Percentiles rank a stretch among this genome's conserved stretches.
Conservation (phyloP, 768 basidiomycete genomes). For the Pisolithus tinctorius region DNA sequence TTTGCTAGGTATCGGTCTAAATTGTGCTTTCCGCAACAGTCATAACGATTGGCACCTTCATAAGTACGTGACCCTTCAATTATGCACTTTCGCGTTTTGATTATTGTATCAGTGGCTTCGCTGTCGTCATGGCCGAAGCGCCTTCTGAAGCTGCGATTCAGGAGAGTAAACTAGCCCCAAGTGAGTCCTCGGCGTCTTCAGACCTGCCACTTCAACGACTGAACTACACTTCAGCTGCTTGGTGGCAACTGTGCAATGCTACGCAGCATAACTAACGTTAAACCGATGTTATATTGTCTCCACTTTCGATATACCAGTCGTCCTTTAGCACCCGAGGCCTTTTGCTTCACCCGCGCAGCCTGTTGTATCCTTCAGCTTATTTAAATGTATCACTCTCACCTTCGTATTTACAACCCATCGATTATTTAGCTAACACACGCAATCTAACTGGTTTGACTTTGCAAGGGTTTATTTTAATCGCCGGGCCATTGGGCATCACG, state of each 20-base stretch:
- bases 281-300: too few relatives aligned
- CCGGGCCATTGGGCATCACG: too few relatives aligned
- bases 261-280: neutral
- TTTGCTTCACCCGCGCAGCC: too few relatives aligned
- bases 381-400: too few relatives aligned
- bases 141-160: constrained; percentile 4
- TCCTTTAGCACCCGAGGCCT: too few relatives aligned
- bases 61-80: constrained; percentile 9
- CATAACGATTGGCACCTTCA: constrained; percentile 26
- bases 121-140: constrained; percentile 24
- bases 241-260: neutral
- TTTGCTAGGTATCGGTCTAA: neutral
- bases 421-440: too few relatives aligned
- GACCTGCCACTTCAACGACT: neutral
- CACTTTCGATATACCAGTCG: too few relatives aligned
- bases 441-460: too few relatives aligned
- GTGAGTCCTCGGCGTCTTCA: constrained; percentile 6
- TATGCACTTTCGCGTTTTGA: neutral
- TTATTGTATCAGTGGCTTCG: constrained; percentile 15
- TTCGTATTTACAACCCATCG: too few relatives aligned
- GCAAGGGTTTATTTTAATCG: too few relatives aligned
- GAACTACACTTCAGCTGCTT: neutral
- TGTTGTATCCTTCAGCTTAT: too few relatives aligned
- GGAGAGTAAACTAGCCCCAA: constrained; percentile 11
- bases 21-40: constrained; percentile 4